phyloP scores from a whole-genome alignment of 495 filamentous ascomycete species.

The Glutinoglossum americanum region DNA sequence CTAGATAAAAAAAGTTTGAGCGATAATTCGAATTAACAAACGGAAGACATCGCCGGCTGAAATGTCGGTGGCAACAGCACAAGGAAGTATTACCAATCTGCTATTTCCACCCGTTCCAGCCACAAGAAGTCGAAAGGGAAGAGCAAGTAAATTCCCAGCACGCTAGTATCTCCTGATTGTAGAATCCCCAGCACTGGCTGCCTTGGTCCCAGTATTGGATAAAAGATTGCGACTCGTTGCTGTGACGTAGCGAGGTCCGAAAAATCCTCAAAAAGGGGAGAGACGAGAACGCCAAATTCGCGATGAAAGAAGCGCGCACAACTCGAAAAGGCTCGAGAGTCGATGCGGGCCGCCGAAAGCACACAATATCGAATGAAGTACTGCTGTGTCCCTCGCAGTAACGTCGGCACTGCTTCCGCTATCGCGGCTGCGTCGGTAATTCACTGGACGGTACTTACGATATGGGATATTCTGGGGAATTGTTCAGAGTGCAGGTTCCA shows the following conservation, averaged over 20 bases:
- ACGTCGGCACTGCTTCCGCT: background rate
- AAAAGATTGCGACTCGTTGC: too few relatives aligned
- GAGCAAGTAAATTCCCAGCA: too few relatives aligned
- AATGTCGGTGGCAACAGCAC: background rate
- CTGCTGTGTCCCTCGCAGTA: background rate
- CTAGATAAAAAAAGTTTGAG: too few relatives aligned
- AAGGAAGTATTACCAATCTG: background rate
- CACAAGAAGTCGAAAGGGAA: too few relatives aligned
- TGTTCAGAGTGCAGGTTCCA: background rate
- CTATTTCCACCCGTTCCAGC: background rate
- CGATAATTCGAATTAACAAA: background rate
- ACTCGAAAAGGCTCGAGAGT: background rate
- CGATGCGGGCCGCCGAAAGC: background rate
- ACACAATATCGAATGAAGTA: background rate
- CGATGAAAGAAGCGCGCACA: background rate
- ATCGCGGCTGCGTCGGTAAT: background rate
- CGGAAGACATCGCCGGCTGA: background rate
- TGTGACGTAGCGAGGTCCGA: background rate
- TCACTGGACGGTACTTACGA: background rate
- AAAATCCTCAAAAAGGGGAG: background rate
- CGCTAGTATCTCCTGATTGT: too few relatives aligned
- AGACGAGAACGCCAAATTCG: background rate
- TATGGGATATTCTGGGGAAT: background rate
- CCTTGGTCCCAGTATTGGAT: too few relatives aligned
- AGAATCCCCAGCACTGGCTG: too few relatives aligned